These are phyloP conservation scores for Collybiopsis confluens DNA, from an alignment of 768 basidiomycete genomes.

Conservation along the genomic window DNA sequence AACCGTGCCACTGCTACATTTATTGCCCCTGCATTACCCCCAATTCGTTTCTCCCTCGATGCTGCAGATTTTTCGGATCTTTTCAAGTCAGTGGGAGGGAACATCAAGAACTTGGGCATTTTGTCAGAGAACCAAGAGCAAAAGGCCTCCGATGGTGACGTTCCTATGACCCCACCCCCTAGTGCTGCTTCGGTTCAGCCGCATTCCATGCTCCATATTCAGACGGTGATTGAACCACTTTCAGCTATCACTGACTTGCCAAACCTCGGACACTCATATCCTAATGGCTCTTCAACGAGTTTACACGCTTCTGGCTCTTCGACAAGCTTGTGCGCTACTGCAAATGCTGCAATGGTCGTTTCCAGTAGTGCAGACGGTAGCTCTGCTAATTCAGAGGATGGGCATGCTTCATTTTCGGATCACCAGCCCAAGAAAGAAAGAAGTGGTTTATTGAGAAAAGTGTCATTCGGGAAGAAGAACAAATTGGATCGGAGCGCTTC, in stretches of 20 bases:
- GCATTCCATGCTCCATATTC: conserved; percentile 19
- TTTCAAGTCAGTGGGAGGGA: conserved; percentile 52
- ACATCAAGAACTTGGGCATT: conserved; percentile 42
- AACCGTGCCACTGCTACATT: conserved; percentile 56
- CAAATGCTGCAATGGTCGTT: not conserved
- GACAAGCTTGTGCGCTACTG: not conserved
- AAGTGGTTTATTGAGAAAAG: conserved; percentile 1
- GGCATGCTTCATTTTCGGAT: not conserved
- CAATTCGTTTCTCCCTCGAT: conserved; percentile 87
- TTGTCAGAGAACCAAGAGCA: conserved; percentile 25
- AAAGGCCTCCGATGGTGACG: conserved; percentile 14
- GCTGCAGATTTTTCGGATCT: conserved; percentile 78
- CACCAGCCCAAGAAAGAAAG: conserved; percentile 2
- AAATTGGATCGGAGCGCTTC: conserved; percentile 5
- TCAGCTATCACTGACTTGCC: not conserved
- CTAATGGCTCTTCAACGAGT: conserved; percentile 4
- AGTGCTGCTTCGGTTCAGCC: conserved; percentile 23
- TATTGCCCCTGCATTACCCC: conserved; percentile 84
- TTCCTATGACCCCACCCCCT: conserved; percentile 30
- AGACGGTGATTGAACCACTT: not conserved
- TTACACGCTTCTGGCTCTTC: conserved; percentile 5
- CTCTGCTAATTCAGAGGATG: conserved; percentile 5
- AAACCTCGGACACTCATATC: conserved; percentile 1
- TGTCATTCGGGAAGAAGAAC: conserved; percentile 1
- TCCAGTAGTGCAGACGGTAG: not conserved